Evolutionary conservation across 2,329 filamentous ascomycete species (phyloP).

Genomic region (Alternaria sp.): DNA sequence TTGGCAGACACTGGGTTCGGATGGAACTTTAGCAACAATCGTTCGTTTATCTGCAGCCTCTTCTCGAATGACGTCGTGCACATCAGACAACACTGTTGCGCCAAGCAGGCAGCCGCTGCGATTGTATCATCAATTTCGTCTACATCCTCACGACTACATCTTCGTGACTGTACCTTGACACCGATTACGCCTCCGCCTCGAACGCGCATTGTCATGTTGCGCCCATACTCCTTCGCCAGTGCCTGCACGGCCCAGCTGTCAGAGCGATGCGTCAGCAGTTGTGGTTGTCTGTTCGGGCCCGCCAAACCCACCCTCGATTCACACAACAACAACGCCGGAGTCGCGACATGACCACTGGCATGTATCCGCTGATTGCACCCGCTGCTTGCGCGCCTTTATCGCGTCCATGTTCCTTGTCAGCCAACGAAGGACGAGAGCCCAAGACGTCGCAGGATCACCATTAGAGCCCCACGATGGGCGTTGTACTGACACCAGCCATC

Average conservation of each 20-base stretch:
- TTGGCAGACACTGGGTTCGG: not conserved
- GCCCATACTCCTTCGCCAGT: not conserved
- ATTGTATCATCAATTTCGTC: not conserved
- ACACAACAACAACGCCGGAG: not conserved
- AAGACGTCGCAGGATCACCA: not conserved
- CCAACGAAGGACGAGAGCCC: not conserved
- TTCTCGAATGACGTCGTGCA: not conserved
- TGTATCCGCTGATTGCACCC: not conserved
- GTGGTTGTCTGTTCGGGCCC: not conserved
- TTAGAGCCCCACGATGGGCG: not conserved
- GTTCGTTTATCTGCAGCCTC: not conserved
- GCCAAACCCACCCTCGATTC: not conserved
- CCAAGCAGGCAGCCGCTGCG: not conserved
- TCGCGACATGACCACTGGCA: not conserved
- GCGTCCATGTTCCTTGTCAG: not conserved
- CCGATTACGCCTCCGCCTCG: not conserved
- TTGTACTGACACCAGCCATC: not conserved
- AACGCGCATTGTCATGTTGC: not conserved
- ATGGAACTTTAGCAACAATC: not conserved
- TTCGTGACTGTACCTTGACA: not conserved
- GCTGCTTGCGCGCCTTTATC: not conserved
- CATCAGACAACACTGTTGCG: not conserved
- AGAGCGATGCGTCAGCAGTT: not conserved
- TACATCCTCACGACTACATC: not conserved
- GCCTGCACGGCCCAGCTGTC: not conserved